A percentile compares a stretch with the other conserved stretches of the same genome.
Conservation (phyloP, 352 stramenopile species). For the Globisporangium splendens region DNA sequence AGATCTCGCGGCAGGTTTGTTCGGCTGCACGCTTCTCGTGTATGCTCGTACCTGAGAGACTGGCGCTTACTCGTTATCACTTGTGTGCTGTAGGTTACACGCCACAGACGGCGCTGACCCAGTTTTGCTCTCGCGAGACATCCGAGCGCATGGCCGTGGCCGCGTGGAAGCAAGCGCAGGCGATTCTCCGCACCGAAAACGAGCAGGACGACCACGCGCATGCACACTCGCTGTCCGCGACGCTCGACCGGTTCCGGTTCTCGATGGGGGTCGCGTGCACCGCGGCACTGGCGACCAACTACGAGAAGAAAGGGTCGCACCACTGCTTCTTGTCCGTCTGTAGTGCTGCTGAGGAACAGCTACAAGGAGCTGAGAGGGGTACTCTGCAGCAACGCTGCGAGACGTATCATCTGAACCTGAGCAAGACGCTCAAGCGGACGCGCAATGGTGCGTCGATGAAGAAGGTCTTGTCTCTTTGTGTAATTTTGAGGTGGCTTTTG, state of each 20-base stretch:
- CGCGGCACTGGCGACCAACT: conserved; percentile 60
- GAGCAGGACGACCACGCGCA: conserved; percentile 19
- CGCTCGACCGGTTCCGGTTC: conserved; percentile 29
- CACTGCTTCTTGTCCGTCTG: conserved; percentile 73
- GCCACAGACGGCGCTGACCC: conserved; percentile 5
- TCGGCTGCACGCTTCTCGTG: not conserved
- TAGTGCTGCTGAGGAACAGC: conserved; percentile 11
- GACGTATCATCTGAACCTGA: conserved; percentile 62
- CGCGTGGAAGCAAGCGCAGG: conserved; percentile 43
- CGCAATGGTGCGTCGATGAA: conserved; percentile 16
- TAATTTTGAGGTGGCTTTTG: not conserved
- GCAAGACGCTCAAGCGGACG: conserved; percentile 55
- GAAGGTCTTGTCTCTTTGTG: not conserved
- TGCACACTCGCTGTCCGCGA: conserved; percentile 19
- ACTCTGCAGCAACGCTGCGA: conserved; percentile 30
- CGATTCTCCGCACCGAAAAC: conserved; percentile 31
- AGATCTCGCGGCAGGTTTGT: conserved; percentile 7
- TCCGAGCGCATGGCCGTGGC: conserved; percentile 59
- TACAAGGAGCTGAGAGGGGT: not conserved
- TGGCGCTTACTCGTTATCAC: not conserved
- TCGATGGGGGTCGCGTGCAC: conserved; percentile 70
- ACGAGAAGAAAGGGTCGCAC: conserved; percentile 54
- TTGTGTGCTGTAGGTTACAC: not conserved
- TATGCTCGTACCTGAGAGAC: no score
- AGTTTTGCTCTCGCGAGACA: conserved; percentile 60